phyloP scores from a whole-genome alignment of 495 filamentous ascomycete genomes.

The Penicillium herquei region DNA sequence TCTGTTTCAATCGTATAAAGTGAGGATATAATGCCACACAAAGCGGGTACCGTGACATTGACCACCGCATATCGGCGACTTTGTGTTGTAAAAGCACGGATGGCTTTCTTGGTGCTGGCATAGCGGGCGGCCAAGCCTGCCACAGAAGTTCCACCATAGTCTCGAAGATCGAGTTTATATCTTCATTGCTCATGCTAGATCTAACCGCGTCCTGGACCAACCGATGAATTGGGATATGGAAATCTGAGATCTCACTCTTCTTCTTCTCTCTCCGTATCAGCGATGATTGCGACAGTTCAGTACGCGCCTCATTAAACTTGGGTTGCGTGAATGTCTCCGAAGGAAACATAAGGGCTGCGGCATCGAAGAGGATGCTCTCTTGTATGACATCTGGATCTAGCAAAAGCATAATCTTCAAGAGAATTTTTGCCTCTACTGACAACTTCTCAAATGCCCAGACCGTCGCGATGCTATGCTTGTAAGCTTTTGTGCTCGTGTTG shows the following conservation, averaged over 20 bases:
- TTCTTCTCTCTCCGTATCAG: background rate
- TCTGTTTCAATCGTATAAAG: conserved; percentile 15
- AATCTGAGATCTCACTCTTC: background rate
- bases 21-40: conserved; percentile 28
- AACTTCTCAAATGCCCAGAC: conserved; percentile 40
- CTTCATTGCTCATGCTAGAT: conserved; percentile 17
- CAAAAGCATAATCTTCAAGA: conserved; percentile 33
- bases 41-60: conserved; percentile 20
- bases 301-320: background rate
- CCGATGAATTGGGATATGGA: conserved; percentile 28
- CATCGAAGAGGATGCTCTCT: conserved; percentile 25
- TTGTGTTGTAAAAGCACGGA: conserved; percentile 18
- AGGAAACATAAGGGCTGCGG: conserved; percentile 20
- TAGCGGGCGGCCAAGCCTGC: conserved; percentile 16
- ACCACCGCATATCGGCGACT: conserved; percentile 12
- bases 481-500: conserved; percentile 14
- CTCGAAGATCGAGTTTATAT: conserved; percentile 14
- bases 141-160: conserved; percentile 19
- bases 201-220: conserved; percentile 30
- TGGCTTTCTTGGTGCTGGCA: conserved; percentile 23
- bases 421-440: conserved; percentile 9
- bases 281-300: background rate
- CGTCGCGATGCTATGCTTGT: conserved; percentile 30
- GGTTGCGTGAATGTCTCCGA: conserved; percentile 7
- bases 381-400: conserved; percentile 34